These are phyloP conservation scores for Periconia sp. DNA, from an alignment of 2,329 filamentous ascomycete species.

Conservation along the genomic window DNA sequence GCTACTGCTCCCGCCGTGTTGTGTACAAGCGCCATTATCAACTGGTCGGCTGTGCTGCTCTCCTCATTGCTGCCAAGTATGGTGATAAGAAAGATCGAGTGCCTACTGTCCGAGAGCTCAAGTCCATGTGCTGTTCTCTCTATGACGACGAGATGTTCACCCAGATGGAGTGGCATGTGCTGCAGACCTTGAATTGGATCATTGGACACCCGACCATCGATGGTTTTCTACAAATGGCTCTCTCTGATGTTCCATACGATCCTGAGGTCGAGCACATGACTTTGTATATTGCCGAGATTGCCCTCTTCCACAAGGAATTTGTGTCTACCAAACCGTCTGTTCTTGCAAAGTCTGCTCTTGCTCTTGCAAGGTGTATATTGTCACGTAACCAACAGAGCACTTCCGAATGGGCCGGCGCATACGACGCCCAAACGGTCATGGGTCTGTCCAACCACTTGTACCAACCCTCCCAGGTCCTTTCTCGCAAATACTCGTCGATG, in stretches of 20 bases:
- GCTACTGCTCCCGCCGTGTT: conserved; percentile 95
- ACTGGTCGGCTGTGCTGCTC: conserved; percentile 90
- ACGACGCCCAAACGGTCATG: conserved; percentile 68
- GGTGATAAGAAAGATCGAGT: conserved; percentile 98
- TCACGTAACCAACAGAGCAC: conserved; percentile 75
- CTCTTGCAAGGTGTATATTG: conserved; percentile 83
- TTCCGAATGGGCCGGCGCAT: conserved; percentile 72
- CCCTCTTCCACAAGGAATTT: conserved; percentile 94
- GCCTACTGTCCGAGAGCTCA: conserved; percentile 94
- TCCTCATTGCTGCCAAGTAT: conserved; percentile 97
- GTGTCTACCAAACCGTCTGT: conserved; percentile 89
- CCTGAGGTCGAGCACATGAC: conserved; percentile 93
- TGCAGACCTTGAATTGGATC: conserved; percentile 95
- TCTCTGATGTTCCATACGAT: conserved; percentile 74
- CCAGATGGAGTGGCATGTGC: conserved; percentile 99
- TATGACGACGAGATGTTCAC: conserved; percentile 99
- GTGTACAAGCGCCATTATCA: conserved; percentile 99
- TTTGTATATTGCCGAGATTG: conserved; percentile 90
- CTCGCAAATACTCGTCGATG: conserved; percentile 68
- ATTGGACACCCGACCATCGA: conserved; percentile 96
- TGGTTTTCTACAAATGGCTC: conserved; percentile 85
- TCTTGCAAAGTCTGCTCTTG: conserved; percentile 84
- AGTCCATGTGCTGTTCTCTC: conserved; percentile 98
- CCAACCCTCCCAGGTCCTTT: conserved; percentile 67
- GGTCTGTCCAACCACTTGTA: conserved; percentile 66